phyloP scores from a whole-genome alignment of 2,329 filamentous ascomycete genomes.

The Pleurostoma richardsiae region DNA sequence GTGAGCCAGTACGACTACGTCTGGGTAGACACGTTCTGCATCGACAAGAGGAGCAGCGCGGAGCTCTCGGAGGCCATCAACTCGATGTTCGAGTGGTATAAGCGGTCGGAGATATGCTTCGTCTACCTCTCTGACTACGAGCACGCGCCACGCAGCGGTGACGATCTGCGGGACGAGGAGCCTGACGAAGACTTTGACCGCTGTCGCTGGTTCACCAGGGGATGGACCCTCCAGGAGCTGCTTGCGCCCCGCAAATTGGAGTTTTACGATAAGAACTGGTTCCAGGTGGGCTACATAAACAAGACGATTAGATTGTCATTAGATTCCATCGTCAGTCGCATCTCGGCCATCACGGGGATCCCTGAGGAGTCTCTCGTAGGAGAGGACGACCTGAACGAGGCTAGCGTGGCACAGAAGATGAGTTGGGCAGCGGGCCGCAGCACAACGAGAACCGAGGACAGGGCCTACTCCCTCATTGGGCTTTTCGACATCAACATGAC shows the following conservation, averaged over 20 bases:
- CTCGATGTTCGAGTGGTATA: no score
- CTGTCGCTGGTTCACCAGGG: conserved; percentile 7
- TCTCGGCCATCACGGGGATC: conserved; percentile 12
- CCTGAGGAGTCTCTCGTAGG: conserved; percentile 1
- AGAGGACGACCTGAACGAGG: conserved; percentile 8
- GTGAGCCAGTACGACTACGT: no score
- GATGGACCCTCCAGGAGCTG: conserved; percentile 7
- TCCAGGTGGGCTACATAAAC: conserved; percentile 11
- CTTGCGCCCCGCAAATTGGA: conserved; percentile 14
- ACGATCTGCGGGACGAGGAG: no score
- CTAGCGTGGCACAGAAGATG: conserved; percentile 15
- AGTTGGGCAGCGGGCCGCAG: conserved; percentile 17
- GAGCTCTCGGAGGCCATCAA: no score
- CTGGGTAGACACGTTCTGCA: no score
- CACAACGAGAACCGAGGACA: conserved; percentile 17
- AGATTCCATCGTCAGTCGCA: conserved; percentile 7
- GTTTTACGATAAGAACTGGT: conserved; percentile 15
- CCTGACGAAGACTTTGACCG: no score
- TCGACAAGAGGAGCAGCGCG: no score
- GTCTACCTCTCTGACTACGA: no score
- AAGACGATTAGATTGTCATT: conserved; percentile 5
- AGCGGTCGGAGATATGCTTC: no score
- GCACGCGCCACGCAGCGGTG: no score
- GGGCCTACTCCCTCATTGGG: conserved; percentile 21
- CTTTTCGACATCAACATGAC: conserved; percentile 21